Evolutionary conservation across 208 protist genomes (phyloP).

Genomic region (Leishmania mexicana): DNA sequence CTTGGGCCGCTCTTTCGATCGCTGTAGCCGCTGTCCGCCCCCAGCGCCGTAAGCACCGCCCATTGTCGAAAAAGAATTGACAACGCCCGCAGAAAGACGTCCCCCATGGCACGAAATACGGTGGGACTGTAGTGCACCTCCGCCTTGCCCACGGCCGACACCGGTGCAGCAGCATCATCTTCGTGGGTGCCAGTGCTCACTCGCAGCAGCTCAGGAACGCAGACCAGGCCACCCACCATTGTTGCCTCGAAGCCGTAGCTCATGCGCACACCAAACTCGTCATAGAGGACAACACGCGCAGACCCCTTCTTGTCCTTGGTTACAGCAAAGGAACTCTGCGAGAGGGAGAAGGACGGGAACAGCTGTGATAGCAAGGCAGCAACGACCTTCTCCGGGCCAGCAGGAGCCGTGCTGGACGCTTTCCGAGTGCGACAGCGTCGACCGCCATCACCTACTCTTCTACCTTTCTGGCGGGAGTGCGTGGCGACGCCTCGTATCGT

Average conservation of each 20-base stretch:
- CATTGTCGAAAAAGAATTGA: slow-evolving; percentile 24
- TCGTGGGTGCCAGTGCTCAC: background rate
- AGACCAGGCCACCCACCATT: slow-evolving; percentile 82
- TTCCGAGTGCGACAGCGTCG: slow-evolving; percentile 6
- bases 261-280: slow-evolving; percentile 92
- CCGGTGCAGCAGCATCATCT: background rate
- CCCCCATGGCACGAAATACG: slow-evolving; percentile 33
- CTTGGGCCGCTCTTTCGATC: background rate
- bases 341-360: slow-evolving; percentile 70
- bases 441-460: background rate
- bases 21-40: slow-evolving; percentile 3
- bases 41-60: background rate
- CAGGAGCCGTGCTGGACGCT: slow-evolving; percentile 14
- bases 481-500: slow-evolving; percentile 28
- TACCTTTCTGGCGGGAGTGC: background rate
- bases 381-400: slow-evolving; percentile 76
- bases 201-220: slow-evolving; percentile 22
- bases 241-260: slow-evolving; percentile 95
- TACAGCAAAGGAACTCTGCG: slow-evolving; percentile 86
- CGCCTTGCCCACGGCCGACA: background rate
- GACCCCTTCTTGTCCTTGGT: slow-evolving; percentile 89
- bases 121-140: slow-evolving; percentile 29
- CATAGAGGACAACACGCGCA: slow-evolving; percentile 91
- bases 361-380: slow-evolving; percentile 59
- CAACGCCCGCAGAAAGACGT: slow-evolving; percentile 27